phyloP scores from a whole-genome alignment of 2,329 filamentous ascomycete genomes.

The Colletotrichum liaoningense region DNA sequence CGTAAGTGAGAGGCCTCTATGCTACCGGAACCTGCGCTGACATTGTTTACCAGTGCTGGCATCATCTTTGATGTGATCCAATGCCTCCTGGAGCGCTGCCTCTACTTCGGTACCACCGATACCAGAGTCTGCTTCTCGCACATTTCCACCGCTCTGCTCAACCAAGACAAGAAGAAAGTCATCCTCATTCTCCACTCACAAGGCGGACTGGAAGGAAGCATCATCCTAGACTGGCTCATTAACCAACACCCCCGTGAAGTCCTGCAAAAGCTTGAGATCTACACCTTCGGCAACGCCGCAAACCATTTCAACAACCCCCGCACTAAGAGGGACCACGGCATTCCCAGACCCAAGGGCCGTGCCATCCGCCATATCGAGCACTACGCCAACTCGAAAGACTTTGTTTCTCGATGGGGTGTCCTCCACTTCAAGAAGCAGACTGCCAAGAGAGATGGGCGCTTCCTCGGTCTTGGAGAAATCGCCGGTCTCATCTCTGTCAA shows the following conservation, averaged over 20 bases:
- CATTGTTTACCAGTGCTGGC: conserved; percentile 50
- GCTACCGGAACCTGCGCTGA: not conserved
- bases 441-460: not conserved
- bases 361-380: conserved; percentile 82
- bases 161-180: conserved; percentile 73
- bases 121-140: conserved; percentile 70
- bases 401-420: conserved; percentile 80
- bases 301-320: conserved; percentile 86
- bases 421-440: conserved; percentile 65
- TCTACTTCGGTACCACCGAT: conserved; percentile 77
- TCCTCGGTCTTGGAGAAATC: not conserved
- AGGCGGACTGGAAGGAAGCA: conserved; percentile 78
- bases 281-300: conserved; percentile 82
- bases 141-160: conserved; percentile 72
- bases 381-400: conserved; percentile 81
- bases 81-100: conserved; percentile 80
- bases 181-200: conserved; percentile 82
- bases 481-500: not conserved
- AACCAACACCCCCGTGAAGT: conserved; percentile 76
- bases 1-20: conserved; percentile 42
- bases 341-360: conserved; percentile 49
- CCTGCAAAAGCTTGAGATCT: conserved; percentile 77
- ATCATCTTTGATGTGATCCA: conserved; percentile 84
- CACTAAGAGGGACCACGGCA: conserved; percentile 1
- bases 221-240: conserved; percentile 82